Evolutionary conservation across 768 basidiomycete genomes (phyloP).

Genomic region (Rhizopogon vinicolor): DNA sequence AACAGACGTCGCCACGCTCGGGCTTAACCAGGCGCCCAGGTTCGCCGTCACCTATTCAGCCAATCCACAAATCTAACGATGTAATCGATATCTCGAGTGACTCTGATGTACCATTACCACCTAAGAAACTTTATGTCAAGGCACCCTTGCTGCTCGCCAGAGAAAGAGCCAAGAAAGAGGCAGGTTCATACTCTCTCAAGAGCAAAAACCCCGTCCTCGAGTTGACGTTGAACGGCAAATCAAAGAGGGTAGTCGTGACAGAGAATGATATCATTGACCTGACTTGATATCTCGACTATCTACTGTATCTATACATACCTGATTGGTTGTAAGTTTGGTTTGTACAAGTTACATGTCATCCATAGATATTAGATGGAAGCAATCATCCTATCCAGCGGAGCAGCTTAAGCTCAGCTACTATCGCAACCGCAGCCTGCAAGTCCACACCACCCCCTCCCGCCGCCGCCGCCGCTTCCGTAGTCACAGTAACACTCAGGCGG

Average conservation of each 20-base stretch:
- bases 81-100: constrained; percentile 38
- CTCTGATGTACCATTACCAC: constrained; percentile 20
- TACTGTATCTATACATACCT: background rate
- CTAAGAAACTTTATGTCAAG: background rate
- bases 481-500: no score
- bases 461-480: no score
- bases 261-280: constrained; percentile 36
- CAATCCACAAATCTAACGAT: constrained; percentile 1
- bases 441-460: no score
- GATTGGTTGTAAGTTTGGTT: background rate
- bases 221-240: background rate
- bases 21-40: constrained; percentile 6
- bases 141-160: constrained; percentile 22
- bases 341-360: background rate
- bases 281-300: constrained; percentile 21
- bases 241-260: background rate
- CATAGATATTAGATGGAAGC: background rate
- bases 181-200: background rate
- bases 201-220: background rate
- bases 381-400: no score
- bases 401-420: no score
- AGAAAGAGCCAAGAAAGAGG: constrained; percentile 6
- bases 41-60: constrained; percentile 6
- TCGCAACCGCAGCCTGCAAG: no score
- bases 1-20: constrained; percentile 8